Evolutionary conservation across 805 yeast genomes (phyloP).

Genomic region (Myxozyma neotropica): DNA sequence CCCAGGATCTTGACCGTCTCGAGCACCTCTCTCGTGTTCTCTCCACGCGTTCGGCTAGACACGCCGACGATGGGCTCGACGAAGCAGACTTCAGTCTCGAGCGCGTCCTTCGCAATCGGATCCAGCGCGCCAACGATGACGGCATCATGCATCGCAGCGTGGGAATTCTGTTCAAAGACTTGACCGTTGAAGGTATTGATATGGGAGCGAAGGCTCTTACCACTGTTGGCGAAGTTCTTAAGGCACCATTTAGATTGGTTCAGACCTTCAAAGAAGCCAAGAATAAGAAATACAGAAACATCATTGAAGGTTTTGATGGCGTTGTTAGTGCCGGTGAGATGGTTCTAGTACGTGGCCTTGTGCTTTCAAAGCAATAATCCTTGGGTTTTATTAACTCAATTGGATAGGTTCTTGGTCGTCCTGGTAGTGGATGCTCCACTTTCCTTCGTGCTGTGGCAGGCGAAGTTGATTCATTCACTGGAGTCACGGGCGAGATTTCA

Average conservation of each 20-base stretch:
- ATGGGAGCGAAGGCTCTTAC: slow-evolving; percentile 50
- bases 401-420: slow-evolving; percentile 66
- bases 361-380: background rate
- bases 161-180: slow-evolving; percentile 45
- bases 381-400: background rate
- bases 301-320: slow-evolving; percentile 53
- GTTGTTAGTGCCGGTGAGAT: slow-evolving; percentile 62
- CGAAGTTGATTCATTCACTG: slow-evolving; percentile 50
- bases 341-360: slow-evolving; percentile 49
- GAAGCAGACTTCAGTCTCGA: slow-evolving; percentile 42
- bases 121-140: slow-evolving; percentile 35
- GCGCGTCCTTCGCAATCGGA: slow-evolving; percentile 37
- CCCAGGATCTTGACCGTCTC: slow-evolving; percentile 19
- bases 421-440: slow-evolving; percentile 75
- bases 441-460: slow-evolving; percentile 75
- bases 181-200: slow-evolving; percentile 51
- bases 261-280: background rate
- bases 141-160: slow-evolving; percentile 43
- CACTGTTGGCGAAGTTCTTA: slow-evolving; percentile 50
- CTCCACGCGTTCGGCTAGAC: slow-evolving; percentile 36
- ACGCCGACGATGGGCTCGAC: slow-evolving; percentile 35
- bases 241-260: slow-evolving; percentile 21
- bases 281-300: slow-evolving; percentile 23
- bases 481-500: slow-evolving; percentile 58
- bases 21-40: slow-evolving; percentile 36